A percentile compares a stretch with the other conserved stretches of the same genome.
Conservation (phyloP, 2,329 filamentous ascomycete genomes). For the Diaporthe citrichinensis region DNA sequence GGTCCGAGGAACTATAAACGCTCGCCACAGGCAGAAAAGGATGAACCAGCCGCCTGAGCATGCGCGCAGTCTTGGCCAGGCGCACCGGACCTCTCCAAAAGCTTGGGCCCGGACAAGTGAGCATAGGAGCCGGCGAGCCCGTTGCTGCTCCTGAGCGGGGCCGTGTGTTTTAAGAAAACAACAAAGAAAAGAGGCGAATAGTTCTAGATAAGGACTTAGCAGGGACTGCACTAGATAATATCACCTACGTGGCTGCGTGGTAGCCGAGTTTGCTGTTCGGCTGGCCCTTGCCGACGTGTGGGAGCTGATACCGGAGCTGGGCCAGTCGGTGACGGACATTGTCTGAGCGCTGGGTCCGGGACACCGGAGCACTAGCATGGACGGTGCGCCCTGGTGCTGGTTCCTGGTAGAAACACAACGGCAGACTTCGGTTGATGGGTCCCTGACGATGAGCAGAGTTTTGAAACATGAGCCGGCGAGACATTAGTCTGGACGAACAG, state of each 20-base stretch:
- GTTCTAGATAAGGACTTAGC: background rate
- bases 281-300: background rate
- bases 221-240: background rate
- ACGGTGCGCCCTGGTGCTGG: background rate
- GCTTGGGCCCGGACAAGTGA: slow-evolving; percentile 3
- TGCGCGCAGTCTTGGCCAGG: slow-evolving; percentile 13
- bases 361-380: background rate
- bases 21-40: slow-evolving; percentile 6
- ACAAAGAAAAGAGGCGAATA: background rate
- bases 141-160: background rate
- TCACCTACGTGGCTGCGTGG: background rate
- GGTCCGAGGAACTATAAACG: background rate
- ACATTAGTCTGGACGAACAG: slow-evolving; percentile 22
- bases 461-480: slow-evolving; percentile 55
- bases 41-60: slow-evolving; percentile 15
- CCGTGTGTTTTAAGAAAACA: background rate
- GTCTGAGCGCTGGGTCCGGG: slow-evolving; percentile 32
- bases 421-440: slow-evolving; percentile 53
- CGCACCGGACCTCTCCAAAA: slow-evolving; percentile 31
- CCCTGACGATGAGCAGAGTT: slow-evolving; percentile 71
- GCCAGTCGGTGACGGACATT: slow-evolving; percentile 22
- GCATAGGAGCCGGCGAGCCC: background rate
- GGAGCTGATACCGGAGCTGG: slow-evolving; percentile 20
- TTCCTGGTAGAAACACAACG: background rate
- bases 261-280: background rate